Percentiles rank a stretch among this genome's conserved stretches.
Conservation (phyloP, 2,329 filamentous ascomycete genomes). For the Simplicillium aogashimaense region DNA sequence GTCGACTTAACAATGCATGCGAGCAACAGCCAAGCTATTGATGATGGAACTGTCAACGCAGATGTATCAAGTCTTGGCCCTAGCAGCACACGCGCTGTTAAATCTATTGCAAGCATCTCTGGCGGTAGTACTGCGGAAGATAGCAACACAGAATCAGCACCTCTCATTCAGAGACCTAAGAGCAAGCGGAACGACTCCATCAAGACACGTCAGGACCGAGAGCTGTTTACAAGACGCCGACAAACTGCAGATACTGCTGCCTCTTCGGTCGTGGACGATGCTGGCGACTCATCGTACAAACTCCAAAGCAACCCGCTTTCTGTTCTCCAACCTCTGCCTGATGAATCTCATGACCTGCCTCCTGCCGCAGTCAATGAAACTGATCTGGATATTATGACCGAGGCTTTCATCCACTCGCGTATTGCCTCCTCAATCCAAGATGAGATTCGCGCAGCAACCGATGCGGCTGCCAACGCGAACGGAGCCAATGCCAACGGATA, state of each 20-base stretch:
- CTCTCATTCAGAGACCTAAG: conserved; percentile 54
- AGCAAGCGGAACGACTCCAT: conserved; percentile 70
- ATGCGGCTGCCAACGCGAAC: conserved; percentile 57
- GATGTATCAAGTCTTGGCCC: conserved; percentile 63
- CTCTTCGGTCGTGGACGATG: conserved; percentile 44
- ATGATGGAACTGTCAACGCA: conserved; percentile 40
- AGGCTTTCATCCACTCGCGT: conserved; percentile 66
- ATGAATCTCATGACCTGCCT: conserved; percentile 58
- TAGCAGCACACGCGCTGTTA: conserved; percentile 80
- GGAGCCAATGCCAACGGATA: conserved; percentile 35
- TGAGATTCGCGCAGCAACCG: conserved; percentile 65
- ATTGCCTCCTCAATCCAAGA: conserved; percentile 65
- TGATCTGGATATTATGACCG: conserved; percentile 73
- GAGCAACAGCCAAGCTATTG: conserved; percentile 44
- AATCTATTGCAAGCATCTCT: conserved; percentile 80
- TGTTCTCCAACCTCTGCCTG: conserved; percentile 46
- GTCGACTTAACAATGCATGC: conserved; percentile 98
- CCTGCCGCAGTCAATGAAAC: conserved; percentile 53
- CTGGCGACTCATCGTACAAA: conserved; percentile 40
- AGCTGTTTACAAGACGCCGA: conserved; percentile 77
- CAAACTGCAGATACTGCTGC: conserved; percentile 52
- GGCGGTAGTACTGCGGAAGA: conserved; percentile 65
- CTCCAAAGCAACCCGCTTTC: conserved; percentile 35
- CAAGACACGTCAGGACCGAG: conserved; percentile 75
- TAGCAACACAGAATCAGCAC: conserved; percentile 36